Conservation (phyloP, 352 stramenopile genomes). For the Phytophthora pluvialis region DNA sequence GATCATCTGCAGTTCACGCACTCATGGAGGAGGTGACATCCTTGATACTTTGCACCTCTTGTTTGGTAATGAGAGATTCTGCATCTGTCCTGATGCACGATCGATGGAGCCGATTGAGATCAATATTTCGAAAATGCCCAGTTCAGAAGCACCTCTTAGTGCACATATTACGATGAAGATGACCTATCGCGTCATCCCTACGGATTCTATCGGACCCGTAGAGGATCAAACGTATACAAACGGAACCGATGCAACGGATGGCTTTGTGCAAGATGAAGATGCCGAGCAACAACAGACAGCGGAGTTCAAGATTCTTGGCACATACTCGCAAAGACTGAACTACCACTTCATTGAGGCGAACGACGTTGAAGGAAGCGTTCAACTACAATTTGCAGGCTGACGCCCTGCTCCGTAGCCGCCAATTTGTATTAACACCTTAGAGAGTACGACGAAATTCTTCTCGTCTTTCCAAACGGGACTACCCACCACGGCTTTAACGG, state of each 20-base stretch:
- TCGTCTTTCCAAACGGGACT: constrained; percentile 30
- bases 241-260: not conserved
- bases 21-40: constrained; percentile 70
- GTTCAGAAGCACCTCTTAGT: constrained; percentile 9
- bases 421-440: constrained; percentile 25
- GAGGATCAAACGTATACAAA: constrained; percentile 12
- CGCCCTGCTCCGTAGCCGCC: not conserved
- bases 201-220: constrained; percentile 23
- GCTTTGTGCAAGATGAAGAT: not conserved
- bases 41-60: constrained; percentile 65
- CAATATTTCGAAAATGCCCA: constrained; percentile 21
- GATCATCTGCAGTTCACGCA: constrained; percentile 68
- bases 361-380: constrained; percentile 37
- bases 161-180: constrained; percentile 51
- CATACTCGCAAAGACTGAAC: constrained; percentile 36
- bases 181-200: constrained; percentile 47
- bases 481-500: constrained; percentile 32
- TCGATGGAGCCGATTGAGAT: constrained; percentile 55
- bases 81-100: constrained; percentile 56
- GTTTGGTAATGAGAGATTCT: constrained; percentile 52
- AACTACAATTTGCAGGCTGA: constrained; percentile 27
- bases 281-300: constrained; percentile 5
- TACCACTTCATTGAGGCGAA: constrained; percentile 32
- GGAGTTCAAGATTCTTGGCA: constrained; percentile 41
- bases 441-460: constrained; percentile 47